These are phyloP conservation scores for Fusarium staphyleae DNA, from an alignment of 2,329 filamentous ascomycete genomes.

Conservation along the genomic window DNA sequence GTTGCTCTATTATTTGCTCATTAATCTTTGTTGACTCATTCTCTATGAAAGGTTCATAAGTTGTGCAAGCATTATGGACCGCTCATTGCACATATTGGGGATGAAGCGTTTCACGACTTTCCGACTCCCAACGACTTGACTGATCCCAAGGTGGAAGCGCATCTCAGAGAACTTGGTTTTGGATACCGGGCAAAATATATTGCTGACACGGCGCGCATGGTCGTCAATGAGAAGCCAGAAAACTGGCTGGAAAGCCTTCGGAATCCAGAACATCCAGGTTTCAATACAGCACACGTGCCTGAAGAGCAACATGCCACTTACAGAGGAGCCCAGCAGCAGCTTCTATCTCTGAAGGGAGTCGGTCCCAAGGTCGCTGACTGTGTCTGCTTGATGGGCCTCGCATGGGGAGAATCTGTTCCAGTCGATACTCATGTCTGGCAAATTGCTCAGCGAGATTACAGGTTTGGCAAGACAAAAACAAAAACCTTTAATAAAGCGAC, in stretches of 20 bases:
- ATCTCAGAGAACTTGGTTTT: slow-evolving; percentile 84
- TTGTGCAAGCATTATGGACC: slow-evolving; percentile 86
- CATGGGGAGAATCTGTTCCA: slow-evolving; percentile 94
- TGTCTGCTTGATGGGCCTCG: slow-evolving; percentile 93
- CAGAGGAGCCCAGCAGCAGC: slow-evolving; percentile 77
- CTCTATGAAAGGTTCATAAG: slow-evolving; percentile 72
- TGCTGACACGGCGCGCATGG: slow-evolving; percentile 79
- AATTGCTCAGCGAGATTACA: slow-evolving; percentile 95
- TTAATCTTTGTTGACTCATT: not conserved
- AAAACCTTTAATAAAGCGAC: slow-evolving; percentile 88
- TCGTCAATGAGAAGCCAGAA: slow-evolving; percentile 70
- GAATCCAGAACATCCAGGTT: slow-evolving; percentile 75
- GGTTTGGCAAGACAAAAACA: slow-evolving; percentile 82
- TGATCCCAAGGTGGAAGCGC: slow-evolving; percentile 75
- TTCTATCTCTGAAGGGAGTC: slow-evolving; percentile 83
- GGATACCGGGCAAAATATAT: slow-evolving; percentile 96
- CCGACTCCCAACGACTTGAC: slow-evolving; percentile 78
- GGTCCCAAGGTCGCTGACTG: slow-evolving; percentile 98
- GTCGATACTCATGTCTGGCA: slow-evolving; percentile 99
- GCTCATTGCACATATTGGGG: slow-evolving; percentile 73
- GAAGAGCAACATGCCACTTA: slow-evolving; percentile 68
- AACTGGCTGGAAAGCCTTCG: slow-evolving; percentile 80
- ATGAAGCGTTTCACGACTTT: slow-evolving; percentile 84
- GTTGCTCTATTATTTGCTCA: not conserved
- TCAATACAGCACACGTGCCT: slow-evolving; percentile 54